Evolutionary conservation across 169 alveolate genomes (phyloP).

Genomic region (Eimeria necatrix): DNA sequence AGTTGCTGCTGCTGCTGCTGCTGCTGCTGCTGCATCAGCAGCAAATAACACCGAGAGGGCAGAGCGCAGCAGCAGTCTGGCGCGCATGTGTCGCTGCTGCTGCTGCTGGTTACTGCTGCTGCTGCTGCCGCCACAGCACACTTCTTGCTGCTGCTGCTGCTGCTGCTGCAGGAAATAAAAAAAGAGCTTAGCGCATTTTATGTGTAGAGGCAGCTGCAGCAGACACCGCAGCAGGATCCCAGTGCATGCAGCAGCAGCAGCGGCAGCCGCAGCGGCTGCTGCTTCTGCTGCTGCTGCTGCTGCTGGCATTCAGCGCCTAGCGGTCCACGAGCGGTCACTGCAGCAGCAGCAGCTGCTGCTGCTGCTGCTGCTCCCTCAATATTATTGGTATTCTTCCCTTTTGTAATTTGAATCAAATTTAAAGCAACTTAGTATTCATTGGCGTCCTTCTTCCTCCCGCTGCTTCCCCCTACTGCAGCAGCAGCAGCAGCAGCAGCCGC

Average conservation of each 20-base stretch:
- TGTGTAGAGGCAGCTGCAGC: neutral
- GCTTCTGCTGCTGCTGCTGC: conserved; percentile 4
- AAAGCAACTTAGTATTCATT: no score
- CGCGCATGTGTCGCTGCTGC: neutral
- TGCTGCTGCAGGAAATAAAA: no score
- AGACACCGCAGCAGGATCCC: neutral
- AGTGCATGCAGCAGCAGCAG: neutral
- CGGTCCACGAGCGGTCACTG: neutral
- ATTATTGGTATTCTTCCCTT: no score
- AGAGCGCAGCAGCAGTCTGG: neutral
- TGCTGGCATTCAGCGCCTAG: conserved; percentile 1
- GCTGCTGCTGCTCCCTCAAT: neutral
- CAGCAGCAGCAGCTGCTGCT: neutral
- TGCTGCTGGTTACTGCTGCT: no score
- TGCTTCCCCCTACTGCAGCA: neutral
- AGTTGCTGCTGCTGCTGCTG: no score
- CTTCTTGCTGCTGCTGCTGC: no score
- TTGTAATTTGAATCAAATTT: no score
- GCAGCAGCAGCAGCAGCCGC: neutral
- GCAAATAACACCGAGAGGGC: neutral
- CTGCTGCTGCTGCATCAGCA: no score
- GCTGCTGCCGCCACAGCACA: no score
- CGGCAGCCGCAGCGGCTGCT: neutral
- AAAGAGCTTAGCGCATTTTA: no score
- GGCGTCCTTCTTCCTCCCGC: neutral